phyloP scores from a whole-genome alignment of 805 yeast species.

The Zygotorulaspora florentina region DNA sequence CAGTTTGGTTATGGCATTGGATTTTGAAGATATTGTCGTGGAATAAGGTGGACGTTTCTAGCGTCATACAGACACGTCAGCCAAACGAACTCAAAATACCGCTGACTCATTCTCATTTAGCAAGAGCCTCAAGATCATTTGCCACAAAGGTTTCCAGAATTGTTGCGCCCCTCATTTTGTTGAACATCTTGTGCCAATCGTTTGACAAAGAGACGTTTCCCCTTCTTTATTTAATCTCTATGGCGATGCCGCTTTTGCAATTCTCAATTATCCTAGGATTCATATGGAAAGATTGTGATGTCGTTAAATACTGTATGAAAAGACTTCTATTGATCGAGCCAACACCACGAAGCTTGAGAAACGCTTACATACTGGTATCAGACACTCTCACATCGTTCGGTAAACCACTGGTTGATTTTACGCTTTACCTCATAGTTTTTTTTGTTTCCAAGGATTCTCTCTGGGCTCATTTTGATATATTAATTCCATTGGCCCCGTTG shows the following conservation, averaged over 20 bases:
- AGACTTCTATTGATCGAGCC: constrained; percentile 37
- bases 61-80: constrained; percentile 20
- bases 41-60: constrained; percentile 42
- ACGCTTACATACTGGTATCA: constrained; percentile 67
- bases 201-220: not conserved
- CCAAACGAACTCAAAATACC: constrained; percentile 23
- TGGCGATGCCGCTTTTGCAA: constrained; percentile 21
- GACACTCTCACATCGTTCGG: constrained; percentile 83
- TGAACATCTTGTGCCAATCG: constrained; percentile 2
- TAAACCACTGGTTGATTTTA: constrained; percentile 68
- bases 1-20: constrained; percentile 51
- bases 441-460: constrained; percentile 5
- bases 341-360: constrained; percentile 35
- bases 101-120: constrained; percentile 40
- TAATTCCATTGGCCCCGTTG: constrained; percentile 52
- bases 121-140: constrained; percentile 30
- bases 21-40: constrained; percentile 40
- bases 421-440: constrained; percentile 39
- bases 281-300: constrained; percentile 37
- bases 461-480: constrained; percentile 24
- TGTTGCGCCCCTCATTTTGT: constrained; percentile 23
- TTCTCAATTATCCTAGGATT: constrained; percentile 15
- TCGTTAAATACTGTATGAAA: constrained; percentile 37
- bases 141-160: constrained; percentile 20
- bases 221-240: not conserved